Percentiles rank a stretch among this genome's conserved stretches.
These are phyloP conservation scores for Pythium phragmiticola DNA, from an alignment of 352 stramenopile species.

Conservation along the genomic window DNA sequence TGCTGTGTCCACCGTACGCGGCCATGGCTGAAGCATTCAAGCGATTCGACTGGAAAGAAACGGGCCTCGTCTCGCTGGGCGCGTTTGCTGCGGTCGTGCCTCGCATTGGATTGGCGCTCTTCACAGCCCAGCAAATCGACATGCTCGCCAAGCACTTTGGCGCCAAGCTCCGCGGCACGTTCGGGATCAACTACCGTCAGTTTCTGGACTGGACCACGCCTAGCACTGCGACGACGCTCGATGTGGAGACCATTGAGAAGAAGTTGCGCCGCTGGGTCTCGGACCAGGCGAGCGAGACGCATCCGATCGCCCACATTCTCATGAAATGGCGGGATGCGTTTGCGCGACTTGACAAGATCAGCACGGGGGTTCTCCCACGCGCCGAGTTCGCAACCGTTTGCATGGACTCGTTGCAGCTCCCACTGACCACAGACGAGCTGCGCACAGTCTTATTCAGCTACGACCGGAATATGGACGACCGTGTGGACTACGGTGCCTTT, in stretches of 20 bases:
- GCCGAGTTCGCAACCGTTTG: constrained; percentile 43
- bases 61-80: constrained; percentile 39
- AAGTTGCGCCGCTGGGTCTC: constrained; percentile 49
- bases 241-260: constrained; percentile 44
- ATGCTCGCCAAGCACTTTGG: constrained; percentile 56
- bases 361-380: constrained; percentile 31
- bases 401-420: constrained; percentile 33
- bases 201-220: constrained; percentile 73
- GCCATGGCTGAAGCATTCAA: constrained; percentile 53
- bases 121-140: constrained; percentile 40
- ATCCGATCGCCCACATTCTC: constrained; percentile 42
- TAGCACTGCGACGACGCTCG: constrained; percentile 16
- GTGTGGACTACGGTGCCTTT: constrained; percentile 51
- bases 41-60: constrained; percentile 63
- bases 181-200: constrained; percentile 64
- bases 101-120: constrained; percentile 43
- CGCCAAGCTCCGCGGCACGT: constrained; percentile 38
- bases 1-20: constrained; percentile 35
- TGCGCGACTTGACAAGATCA: constrained; percentile 25
- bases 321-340: constrained; percentile 45
- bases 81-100: constrained; percentile 48
- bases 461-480: constrained; percentile 47
- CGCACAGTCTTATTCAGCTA: constrained; percentile 52
- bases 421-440: constrained; percentile 51
- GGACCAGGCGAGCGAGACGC: constrained; percentile 26